phyloP scores from a whole-genome alignment of 768 basidiomycete species.

The Nidularia sp. region DNA sequence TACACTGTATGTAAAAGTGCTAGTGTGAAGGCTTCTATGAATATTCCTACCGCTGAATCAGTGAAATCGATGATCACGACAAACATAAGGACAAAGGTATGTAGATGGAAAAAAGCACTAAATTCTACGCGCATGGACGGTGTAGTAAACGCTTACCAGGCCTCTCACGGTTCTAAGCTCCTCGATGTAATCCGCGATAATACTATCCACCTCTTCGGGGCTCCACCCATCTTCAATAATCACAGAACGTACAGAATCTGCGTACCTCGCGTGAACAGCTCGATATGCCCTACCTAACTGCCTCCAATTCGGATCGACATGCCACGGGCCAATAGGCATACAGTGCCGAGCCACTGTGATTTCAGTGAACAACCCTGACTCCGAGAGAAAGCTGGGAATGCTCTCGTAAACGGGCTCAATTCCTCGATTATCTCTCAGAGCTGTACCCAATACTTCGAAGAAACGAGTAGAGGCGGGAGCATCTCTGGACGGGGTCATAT shows the following conservation, averaged over 20 bases:
- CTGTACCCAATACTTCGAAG: constrained; percentile 30
- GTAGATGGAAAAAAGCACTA: no score
- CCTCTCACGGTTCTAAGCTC: constrained; percentile 47
- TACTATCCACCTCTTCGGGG: constrained; percentile 27
- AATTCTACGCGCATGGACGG: constrained; percentile 38
- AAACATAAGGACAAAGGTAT: no score
- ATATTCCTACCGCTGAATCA: no score
- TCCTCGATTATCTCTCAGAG: constrained; percentile 25
- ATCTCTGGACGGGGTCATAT: constrained; percentile 17
- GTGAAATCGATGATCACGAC: no score
- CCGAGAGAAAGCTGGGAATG: constrained; percentile 32
- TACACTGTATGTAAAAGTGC: no score
- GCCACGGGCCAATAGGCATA: constrained; percentile 62
- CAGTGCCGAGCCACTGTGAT: constrained; percentile 25
- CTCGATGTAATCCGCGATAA: constrained; percentile 36
- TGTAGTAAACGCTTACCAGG: constrained; percentile 43
- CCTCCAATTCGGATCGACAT: constrained; percentile 22
- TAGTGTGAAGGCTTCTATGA: no score
- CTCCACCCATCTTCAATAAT: constrained; percentile 34
- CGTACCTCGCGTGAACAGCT: constrained; percentile 33
- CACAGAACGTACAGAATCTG: constrained; percentile 45
- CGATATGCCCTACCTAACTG: constrained; percentile 39
- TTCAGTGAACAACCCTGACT: constrained; percentile 35
- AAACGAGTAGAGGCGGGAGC: constrained; percentile 36
- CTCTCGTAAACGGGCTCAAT: constrained; percentile 30